Conservation (phyloP, 2,329 filamentous ascomycete species). For the Pseudogymnoascus sp. region DNA sequence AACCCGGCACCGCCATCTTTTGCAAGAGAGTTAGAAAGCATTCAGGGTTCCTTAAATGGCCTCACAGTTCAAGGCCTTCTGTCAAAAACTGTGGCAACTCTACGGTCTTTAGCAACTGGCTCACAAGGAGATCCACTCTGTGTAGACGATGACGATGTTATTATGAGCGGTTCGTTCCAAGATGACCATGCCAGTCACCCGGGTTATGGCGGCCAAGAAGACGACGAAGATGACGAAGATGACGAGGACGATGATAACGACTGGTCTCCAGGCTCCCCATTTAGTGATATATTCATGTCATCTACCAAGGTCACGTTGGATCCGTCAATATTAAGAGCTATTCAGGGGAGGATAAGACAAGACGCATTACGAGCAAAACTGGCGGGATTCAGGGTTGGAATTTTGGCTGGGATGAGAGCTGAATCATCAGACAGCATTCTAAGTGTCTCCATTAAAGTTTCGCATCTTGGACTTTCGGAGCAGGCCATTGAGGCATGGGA, state of each 20-base stretch:
- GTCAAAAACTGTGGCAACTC: not conserved
- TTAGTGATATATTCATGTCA: not conserved
- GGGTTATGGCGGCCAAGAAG: not conserved
- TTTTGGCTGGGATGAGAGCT: conserved; percentile 41
- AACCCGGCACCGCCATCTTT: conserved; percentile 37
- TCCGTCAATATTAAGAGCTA: conserved; percentile 22
- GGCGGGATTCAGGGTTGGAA: conserved; percentile 63
- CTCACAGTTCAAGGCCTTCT: conserved; percentile 13
- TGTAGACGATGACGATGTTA: not conserved
- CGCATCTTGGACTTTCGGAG: conserved; percentile 63
- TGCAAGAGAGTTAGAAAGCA: conserved; percentile 26
- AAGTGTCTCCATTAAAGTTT: conserved; percentile 59
- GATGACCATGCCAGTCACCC: not conserved
- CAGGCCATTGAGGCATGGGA: conserved; percentile 74
- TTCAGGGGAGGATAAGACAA: conserved; percentile 8
- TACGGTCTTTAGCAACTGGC: not conserved
- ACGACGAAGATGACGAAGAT: conserved; percentile 10
- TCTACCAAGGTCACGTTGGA: conserved; percentile 32
- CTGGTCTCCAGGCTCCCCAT: not conserved
- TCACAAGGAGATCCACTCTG: not conserved
- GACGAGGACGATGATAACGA: conserved; percentile 18
- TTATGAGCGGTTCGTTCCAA: not conserved
- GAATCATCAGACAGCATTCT: conserved; percentile 40
- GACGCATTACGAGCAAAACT: conserved; percentile 46
- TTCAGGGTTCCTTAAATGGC: conserved; percentile 19